Base-by-base conservation (phyloP, 2,329 filamentous ascomycete species). In the Monosporascus sp. region DNA sequence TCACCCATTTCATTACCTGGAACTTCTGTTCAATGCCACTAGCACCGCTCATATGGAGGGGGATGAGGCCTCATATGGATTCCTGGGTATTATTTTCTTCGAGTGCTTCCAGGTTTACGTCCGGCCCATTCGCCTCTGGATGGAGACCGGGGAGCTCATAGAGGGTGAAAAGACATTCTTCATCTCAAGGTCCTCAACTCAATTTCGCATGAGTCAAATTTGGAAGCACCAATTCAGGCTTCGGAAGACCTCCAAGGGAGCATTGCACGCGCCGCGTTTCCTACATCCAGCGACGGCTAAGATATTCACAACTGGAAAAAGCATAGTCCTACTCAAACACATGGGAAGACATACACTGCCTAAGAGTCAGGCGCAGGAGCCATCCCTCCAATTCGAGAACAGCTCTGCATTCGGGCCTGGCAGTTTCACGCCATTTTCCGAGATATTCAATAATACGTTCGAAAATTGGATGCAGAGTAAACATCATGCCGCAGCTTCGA, bases 271-370 rank as follows among this genome's bases (percentile, higher is more conserved):
- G 0, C 92, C 93, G 0, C 78, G 73, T 3, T 97, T 96, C 59
- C 76, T 97, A 5, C 82, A 85, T 40, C 79, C 86, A 2, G 82
- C 86, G 2, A 84, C 83, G 0, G 73, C 76, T 24, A 88, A 85
- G 57, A 90, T 97, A 38, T 93, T 96, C 63, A 91, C 86, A 1
- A 86, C 90, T 1, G 93, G 93, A 0, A 97, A 97, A 70, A 95
- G 88, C 62, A 86, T 94, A 52, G 83, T 94, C 1, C 87, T 97
- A 45, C 73, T 97, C n/a, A 86, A 86, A 56, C 82, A 87, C 48
- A 76, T 96, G 11, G 83, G 85, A 41, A 76, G 79, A 52, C 76
- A 80, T 55, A 67, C 74, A 48, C 61, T 70, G 48, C 48, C 64
- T 61, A 62, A 57, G 53, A 67, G 56, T 47, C 70, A 60, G 56